A percentile compares a stretch with the other conserved stretches of the same genome.
Evolutionary conservation across 2,329 filamentous ascomycete species (phyloP).

Genomic region (Acarospora socialis): DNA sequence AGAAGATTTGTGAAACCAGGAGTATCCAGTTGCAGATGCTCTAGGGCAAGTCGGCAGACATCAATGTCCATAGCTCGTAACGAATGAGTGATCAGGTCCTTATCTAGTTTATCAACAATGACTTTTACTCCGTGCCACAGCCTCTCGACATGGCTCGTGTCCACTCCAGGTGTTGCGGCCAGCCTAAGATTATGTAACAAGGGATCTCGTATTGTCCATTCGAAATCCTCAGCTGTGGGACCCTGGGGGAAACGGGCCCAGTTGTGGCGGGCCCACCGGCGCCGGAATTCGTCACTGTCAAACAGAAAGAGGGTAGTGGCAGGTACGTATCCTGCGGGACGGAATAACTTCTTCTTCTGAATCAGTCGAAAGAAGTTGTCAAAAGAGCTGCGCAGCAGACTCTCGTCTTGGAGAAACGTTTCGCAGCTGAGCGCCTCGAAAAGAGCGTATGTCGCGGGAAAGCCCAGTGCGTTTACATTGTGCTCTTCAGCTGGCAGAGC

Average conservation of each 20-base stretch:
- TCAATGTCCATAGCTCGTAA: constrained; percentile 67
- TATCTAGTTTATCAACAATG: constrained; percentile 60
- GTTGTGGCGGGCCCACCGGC: constrained; percentile 52
- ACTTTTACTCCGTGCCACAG: constrained; percentile 69
- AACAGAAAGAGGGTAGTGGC: constrained; percentile 80
- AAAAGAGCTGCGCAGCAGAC: constrained; percentile 46
- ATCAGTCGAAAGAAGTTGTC: constrained; percentile 71
- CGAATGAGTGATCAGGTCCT: constrained; percentile 60
- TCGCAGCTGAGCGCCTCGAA: constrained; percentile 83
- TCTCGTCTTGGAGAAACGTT: constrained; percentile 50
- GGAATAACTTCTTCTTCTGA: constrained; percentile 64
- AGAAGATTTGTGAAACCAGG: constrained; percentile 54
- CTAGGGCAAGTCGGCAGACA: constrained; percentile 42
- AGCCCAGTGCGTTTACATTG: constrained; percentile 35
- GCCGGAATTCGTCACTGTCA: constrained; percentile 48
- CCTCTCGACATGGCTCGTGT: constrained; percentile 41
- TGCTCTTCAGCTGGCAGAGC: constrained; percentile 36
- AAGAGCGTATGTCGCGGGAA: constrained; percentile 58
- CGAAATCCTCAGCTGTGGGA: constrained; percentile 61
- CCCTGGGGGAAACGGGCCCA: constrained; percentile 52
- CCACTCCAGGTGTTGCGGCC: constrained; percentile 42
- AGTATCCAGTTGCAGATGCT: constrained; percentile 52
- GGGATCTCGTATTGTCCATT: constrained; percentile 69
- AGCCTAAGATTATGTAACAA: constrained; percentile 52
- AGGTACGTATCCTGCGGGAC: constrained; percentile 60